phyloP scores from a whole-genome alignment of 129 eudicot species.

The Smallanthus sonchifolius region DNA sequence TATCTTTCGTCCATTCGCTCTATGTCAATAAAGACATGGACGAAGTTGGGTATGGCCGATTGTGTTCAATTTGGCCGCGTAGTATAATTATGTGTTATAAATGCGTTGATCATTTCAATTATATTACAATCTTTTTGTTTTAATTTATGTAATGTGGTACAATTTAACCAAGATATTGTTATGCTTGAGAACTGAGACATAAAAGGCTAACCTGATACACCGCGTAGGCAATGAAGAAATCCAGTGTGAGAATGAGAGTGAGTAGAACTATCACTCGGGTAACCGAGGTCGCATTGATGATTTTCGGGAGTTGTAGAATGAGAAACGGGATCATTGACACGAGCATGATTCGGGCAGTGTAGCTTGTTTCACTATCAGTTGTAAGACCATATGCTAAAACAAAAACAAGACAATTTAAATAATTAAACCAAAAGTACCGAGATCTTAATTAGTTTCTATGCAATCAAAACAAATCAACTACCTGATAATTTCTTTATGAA shows the following conservation, averaged over 20 bases:
- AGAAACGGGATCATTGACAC: conserved; percentile 46
- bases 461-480: background rate
- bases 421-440: background rate
- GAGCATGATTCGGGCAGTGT: conserved; percentile 53
- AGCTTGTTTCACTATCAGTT: conserved; percentile 50
- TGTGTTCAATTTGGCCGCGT: too few relatives aligned
- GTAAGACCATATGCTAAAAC: conserved; percentile 36
- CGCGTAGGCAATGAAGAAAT: conserved; percentile 28
- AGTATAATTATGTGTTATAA: too few relatives aligned
- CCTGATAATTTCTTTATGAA: conserved; percentile 24
- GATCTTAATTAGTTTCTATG: background rate
- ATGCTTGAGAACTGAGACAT: background rate
- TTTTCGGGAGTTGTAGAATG: conserved; percentile 42
- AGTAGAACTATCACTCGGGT: conserved; percentile 30
- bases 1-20: too few relatives aligned
- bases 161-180: background rate
- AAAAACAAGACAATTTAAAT: background rate
- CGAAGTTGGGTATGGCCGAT: too few relatives aligned
- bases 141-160: too few relatives aligned
- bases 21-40: too few relatives aligned
- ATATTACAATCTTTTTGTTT: too few relatives aligned
- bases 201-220: conserved; percentile 48
- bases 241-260: conserved; percentile 42
- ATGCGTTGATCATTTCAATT: too few relatives aligned
- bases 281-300: conserved; percentile 23